These are phyloP conservation scores for Coemansia sp. DNA, from an alignment of 192 early-diverging fungal species.

Conservation along the genomic window DNA sequence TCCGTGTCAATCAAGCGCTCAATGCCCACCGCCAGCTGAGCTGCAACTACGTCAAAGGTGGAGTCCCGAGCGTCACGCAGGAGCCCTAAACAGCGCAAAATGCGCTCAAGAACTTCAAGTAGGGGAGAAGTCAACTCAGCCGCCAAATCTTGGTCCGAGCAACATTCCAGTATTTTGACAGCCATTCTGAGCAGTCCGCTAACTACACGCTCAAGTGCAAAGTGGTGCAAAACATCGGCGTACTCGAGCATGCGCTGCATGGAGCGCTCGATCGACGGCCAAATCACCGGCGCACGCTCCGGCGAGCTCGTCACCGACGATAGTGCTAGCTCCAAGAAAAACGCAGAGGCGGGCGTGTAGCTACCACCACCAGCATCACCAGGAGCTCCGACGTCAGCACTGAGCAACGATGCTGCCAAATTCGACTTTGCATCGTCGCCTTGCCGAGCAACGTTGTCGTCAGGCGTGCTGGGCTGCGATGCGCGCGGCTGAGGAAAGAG, in stretches of 20 bases:
- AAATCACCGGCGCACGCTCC: slow-evolving; percentile 25
- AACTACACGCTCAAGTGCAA: slow-evolving; percentile 76
- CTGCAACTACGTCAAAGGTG: slow-evolving; percentile 46
- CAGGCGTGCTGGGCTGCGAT: slow-evolving; percentile 27
- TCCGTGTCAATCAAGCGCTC: slow-evolving; percentile 23
- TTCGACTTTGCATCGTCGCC: slow-evolving; percentile 6
- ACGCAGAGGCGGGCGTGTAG: slow-evolving; percentile 40
- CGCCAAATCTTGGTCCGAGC: slow-evolving; percentile 1
- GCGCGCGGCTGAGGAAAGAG: slow-evolving; percentile 29
- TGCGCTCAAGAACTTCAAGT: slow-evolving; percentile 23
- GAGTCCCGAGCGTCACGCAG: slow-evolving; percentile 56
- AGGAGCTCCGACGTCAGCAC: not conserved
- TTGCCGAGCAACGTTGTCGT: slow-evolving; percentile 10
- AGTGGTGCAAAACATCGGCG: slow-evolving; percentile 57
- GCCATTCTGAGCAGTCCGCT: slow-evolving; percentile 70
- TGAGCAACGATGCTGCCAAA: not conserved
- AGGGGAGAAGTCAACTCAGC: slow-evolving; percentile 6
- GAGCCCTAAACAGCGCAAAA: slow-evolving; percentile 43
- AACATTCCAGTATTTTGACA: slow-evolving; percentile 54
- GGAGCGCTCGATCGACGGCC: slow-evolving; percentile 67
- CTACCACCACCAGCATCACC: not conserved
- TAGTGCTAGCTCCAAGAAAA: slow-evolving; percentile 45
- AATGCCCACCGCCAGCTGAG: slow-evolving; percentile 30
- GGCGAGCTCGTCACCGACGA: slow-evolving; percentile 16
- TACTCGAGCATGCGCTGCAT: slow-evolving; percentile 71